These are phyloP conservation scores for Xylaria sp. DNA, from an alignment of 2,329 filamentous ascomycete genomes.

Conservation along the genomic window DNA sequence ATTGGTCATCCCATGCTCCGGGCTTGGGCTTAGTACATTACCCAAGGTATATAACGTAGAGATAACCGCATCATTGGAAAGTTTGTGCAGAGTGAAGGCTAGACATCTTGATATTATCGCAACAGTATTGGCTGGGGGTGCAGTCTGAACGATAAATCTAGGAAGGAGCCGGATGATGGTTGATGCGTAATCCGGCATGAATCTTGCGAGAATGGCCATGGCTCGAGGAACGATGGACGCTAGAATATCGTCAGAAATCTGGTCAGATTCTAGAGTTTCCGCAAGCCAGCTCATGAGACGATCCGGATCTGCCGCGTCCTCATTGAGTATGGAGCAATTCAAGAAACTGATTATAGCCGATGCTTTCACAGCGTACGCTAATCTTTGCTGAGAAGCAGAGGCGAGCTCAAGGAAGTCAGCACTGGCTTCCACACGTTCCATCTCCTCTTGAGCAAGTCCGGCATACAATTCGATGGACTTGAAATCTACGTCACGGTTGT, in stretches of 20 bases:
- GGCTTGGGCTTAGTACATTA: conserved; percentile 83
- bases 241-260: conserved; percentile 81
- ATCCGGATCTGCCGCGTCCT: conserved; percentile 80
- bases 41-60: conserved; percentile 96
- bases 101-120: conserved; percentile 82
- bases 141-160: conserved; percentile 85
- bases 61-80: conserved; percentile 92
- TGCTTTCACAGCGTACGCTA: conserved; percentile 86
- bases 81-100: conserved; percentile 76
- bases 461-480: conserved; percentile 68
- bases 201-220: conserved; percentile 79
- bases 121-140: conserved; percentile 71
- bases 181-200: conserved; percentile 74
- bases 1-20: conserved; percentile 60
- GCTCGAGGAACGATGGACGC: conserved; percentile 80
- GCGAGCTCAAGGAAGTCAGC: conserved; percentile 89
- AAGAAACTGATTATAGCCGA: conserved; percentile 82
- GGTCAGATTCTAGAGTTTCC: conserved; percentile 75
- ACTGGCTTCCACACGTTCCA: conserved; percentile 84
- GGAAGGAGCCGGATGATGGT: conserved; percentile 80
- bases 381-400: conserved; percentile 82
- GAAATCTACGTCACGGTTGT: conserved; percentile 57
- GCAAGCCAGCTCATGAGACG: conserved; percentile 85
- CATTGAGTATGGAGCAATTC: conserved; percentile 82
- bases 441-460: conserved; percentile 78